Evolutionary conservation across 139 green algal species (phyloP).

Genomic region (Chlamydomonas applanata): DNA sequence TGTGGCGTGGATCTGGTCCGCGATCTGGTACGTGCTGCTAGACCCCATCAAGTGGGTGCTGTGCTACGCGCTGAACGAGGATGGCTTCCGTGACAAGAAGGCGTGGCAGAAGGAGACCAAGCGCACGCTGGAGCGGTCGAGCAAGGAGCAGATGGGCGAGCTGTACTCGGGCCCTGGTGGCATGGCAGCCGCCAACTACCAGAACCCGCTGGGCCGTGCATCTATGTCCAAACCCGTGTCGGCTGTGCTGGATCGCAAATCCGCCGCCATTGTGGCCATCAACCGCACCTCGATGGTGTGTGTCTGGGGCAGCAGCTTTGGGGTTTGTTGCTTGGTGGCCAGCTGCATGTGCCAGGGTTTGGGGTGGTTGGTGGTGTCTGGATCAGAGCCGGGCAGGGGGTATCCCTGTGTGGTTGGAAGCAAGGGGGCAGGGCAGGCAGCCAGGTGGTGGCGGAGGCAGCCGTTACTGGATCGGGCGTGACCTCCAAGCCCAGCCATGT

Average conservation of each 20-base stretch:
- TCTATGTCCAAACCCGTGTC: conserved; percentile 40
- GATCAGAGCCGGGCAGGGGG: too few relatives aligned
- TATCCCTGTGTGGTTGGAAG: too few relatives aligned
- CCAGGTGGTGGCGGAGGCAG: too few relatives aligned
- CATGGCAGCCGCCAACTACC: conserved; percentile 24
- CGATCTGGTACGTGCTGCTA: conserved; percentile 76
- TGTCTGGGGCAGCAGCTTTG: too few relatives aligned
- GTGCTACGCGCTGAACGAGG: conserved; percentile 71
- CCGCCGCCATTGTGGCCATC: conserved; percentile 38
- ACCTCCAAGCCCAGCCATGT: too few relatives aligned
- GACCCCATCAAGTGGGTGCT: conserved; percentile 77
- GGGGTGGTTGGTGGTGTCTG: too few relatives aligned
- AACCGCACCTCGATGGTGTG: conserved; percentile 19
- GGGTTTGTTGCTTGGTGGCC: too few relatives aligned
- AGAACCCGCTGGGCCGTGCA: conserved; percentile 53
- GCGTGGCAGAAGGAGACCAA: conserved; percentile 3
- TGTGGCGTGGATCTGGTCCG: conserved; percentile 77
- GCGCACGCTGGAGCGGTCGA: conserved; percentile 11
- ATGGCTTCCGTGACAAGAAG: conserved; percentile 59
- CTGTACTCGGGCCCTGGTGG: not conserved
- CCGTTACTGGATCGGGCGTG: too few relatives aligned
- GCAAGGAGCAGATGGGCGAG: conserved; percentile 34
- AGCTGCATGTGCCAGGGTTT: too few relatives aligned
- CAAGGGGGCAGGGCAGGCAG: too few relatives aligned
- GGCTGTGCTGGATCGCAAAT: conserved; percentile 36